These are phyloP conservation scores for Lyophyllum semitale DNA, from an alignment of 768 basidiomycete genomes.

Conservation along the genomic window DNA sequence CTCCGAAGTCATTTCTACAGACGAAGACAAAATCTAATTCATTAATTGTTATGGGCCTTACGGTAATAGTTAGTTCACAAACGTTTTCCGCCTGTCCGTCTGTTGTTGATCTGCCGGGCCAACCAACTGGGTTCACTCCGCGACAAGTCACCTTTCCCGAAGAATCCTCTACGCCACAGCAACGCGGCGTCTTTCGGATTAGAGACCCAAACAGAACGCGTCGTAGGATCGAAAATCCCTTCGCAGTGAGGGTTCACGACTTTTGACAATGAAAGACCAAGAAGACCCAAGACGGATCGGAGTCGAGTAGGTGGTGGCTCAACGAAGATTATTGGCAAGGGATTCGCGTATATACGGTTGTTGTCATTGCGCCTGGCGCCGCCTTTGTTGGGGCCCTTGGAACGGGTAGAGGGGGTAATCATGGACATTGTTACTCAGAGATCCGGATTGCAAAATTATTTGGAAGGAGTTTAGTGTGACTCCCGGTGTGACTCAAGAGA, in stretches of 20 bases:
- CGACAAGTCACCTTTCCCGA: conserved; percentile 94
- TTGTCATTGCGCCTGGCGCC: conserved; percentile 61
- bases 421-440: conserved; percentile 10
- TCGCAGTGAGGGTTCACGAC: conserved; percentile 73
- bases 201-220: conserved; percentile 88
- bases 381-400: conserved; percentile 47
- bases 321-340: conserved; percentile 62
- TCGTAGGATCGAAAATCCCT: conserved; percentile 75
- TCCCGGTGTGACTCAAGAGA: neutral
- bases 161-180: conserved; percentile 91
- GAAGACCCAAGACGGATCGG: conserved; percentile 48
- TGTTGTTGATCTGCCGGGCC: conserved; percentile 71
- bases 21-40: neutral
- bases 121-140: conserved; percentile 96
- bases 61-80: conserved; percentile 24
- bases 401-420: conserved; percentile 33
- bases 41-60: neutral
- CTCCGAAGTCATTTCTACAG: conserved; percentile 78
- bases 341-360: conserved; percentile 67
- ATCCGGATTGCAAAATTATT: neutral
- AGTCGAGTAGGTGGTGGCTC: conserved; percentile 44
- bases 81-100: conserved; percentile 63
- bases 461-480: neutral
- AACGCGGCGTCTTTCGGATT: conserved; percentile 61
- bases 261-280: conserved; percentile 60